phyloP scores from a whole-genome alignment of 2,329 filamentous ascomycete genomes.

The Aaosphaeria pasadenensis region DNA sequence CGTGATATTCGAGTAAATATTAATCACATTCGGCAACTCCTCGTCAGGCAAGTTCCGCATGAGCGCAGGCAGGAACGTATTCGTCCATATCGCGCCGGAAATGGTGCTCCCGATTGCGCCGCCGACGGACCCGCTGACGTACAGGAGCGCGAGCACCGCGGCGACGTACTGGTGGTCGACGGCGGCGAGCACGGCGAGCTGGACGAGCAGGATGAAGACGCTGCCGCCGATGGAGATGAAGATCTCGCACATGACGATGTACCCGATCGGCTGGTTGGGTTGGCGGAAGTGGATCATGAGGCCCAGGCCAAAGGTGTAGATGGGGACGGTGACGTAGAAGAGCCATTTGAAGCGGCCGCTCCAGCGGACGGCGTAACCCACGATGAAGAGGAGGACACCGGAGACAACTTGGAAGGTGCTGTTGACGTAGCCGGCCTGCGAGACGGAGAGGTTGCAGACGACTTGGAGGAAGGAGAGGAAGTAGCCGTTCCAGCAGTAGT shows the following conservation, averaged over 20 bases:
- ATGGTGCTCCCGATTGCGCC: neutral
- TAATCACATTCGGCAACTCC: slow-evolving; percentile 29
- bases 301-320: slow-evolving; percentile 62
- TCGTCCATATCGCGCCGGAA: neutral
- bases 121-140: neutral
- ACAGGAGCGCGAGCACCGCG: neutral
- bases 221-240: neutral
- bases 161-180: neutral
- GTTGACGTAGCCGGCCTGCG: slow-evolving; percentile 31
- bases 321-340: slow-evolving; percentile 55
- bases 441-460: slow-evolving; percentile 28
- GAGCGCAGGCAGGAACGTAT: slow-evolving; percentile 44
- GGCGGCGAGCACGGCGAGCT: neutral
- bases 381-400: slow-evolving; percentile 17
- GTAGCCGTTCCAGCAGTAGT: slow-evolving; percentile 61
- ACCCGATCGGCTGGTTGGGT: slow-evolving; percentile 24
- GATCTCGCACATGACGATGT: neutral
- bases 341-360: slow-evolving; percentile 55
- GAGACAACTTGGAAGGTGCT: slow-evolving; percentile 34
- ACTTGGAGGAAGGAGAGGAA: slow-evolving; percentile 41
- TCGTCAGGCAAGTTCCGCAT: slow-evolving; percentile 34
- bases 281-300: slow-evolving; percentile 46
- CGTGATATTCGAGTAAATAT: neutral
- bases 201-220: neutral
- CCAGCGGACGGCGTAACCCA: slow-evolving; percentile 37